Percentiles rank a stretch among this genome's conserved stretches.
phyloP scores from a whole-genome alignment of 2,329 filamentous ascomycete genomes.

The Ceratocystiopsis brevicomis region DNA sequence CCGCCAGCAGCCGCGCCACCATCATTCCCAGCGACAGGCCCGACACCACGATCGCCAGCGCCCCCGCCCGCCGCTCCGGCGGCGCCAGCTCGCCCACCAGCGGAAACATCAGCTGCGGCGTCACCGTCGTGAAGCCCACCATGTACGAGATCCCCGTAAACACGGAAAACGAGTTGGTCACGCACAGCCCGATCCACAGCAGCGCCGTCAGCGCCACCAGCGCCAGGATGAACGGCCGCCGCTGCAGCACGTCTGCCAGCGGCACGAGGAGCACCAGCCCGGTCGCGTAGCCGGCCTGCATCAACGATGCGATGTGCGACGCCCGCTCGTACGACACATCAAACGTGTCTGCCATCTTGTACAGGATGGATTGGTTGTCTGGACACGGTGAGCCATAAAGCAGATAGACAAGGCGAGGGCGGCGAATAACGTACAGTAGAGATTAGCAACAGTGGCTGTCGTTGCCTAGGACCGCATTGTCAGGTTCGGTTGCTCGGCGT shows the following conservation, averaged over 20 bases:
- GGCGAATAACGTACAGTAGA: constrained; percentile 29
- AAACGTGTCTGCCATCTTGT: constrained; percentile 55
- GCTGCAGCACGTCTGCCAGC: constrained; percentile 48
- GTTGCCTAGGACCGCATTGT: constrained; percentile 21
- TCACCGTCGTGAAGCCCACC: constrained; percentile 60
- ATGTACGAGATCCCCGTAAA: constrained; percentile 58
- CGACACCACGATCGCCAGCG: constrained; percentile 55
- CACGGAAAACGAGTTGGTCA: constrained; percentile 42
- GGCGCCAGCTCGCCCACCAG: constrained; percentile 64
- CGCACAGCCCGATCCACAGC: constrained; percentile 52
- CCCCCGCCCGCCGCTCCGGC: constrained; percentile 43
- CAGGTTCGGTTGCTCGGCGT: not conserved
- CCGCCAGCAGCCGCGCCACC: constrained; percentile 55
- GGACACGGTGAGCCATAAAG: not conserved
- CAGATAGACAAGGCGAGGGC: no score
- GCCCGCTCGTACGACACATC: constrained; percentile 49
- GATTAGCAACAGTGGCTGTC: constrained; percentile 56
- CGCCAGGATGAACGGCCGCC: constrained; percentile 49
- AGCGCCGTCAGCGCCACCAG: constrained; percentile 51
- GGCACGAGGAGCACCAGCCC: constrained; percentile 61
- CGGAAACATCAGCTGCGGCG: constrained; percentile 63
- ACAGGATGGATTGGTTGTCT: constrained; percentile 58
- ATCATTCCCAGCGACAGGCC: constrained; percentile 60
- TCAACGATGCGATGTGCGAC: constrained; percentile 49
- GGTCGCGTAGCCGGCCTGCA: constrained; percentile 61